Conservation (phyloP, 2,329 filamentous ascomycete species). For the Stromatinia cepivora region DNA sequence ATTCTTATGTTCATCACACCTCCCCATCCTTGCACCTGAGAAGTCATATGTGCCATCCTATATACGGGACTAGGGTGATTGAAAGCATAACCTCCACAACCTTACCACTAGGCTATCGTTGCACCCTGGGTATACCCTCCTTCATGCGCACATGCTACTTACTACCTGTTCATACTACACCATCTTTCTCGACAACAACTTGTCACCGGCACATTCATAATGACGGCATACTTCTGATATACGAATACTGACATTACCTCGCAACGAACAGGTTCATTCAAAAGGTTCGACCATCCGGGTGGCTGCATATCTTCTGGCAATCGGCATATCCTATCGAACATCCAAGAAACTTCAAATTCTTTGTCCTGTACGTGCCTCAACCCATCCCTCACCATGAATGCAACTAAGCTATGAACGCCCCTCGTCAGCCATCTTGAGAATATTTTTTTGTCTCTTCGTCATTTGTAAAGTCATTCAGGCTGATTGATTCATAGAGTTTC, state of each 20-base stretch:
- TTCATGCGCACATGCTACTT: slow-evolving; percentile 29
- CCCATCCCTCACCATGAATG: slow-evolving; percentile 25
- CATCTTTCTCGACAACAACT: slow-evolving; percentile 23
- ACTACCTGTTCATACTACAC: slow-evolving; percentile 15
- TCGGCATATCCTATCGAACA: slow-evolving; percentile 30
- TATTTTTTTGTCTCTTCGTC: neutral
- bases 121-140: slow-evolving; percentile 10
- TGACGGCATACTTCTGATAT: slow-evolving; percentile 33
- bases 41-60: slow-evolving; percentile 34
- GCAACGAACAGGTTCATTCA: slow-evolving; percentile 37
- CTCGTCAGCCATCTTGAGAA: slow-evolving; percentile 21
- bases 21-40: slow-evolving; percentile 34
- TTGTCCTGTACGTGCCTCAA: slow-evolving; percentile 34
- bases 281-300: slow-evolving; percentile 31
- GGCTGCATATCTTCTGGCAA: slow-evolving; percentile 40
- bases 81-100: slow-evolving; percentile 23
- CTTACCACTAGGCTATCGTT: slow-evolving; percentile 24
- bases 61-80: slow-evolving; percentile 9
- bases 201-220: slow-evolving; percentile 36
- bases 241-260: slow-evolving; percentile 27
- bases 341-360: slow-evolving; percentile 37
- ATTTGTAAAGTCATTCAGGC: slow-evolving; percentile 13
- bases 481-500: slow-evolving; percentile 14
- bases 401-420: slow-evolving; percentile 18
- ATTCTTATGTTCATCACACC: slow-evolving; percentile 26